phyloP scores from a whole-genome alignment of 495 filamentous ascomycete genomes.

The Rostrohypoxylon terebratum region DNA sequence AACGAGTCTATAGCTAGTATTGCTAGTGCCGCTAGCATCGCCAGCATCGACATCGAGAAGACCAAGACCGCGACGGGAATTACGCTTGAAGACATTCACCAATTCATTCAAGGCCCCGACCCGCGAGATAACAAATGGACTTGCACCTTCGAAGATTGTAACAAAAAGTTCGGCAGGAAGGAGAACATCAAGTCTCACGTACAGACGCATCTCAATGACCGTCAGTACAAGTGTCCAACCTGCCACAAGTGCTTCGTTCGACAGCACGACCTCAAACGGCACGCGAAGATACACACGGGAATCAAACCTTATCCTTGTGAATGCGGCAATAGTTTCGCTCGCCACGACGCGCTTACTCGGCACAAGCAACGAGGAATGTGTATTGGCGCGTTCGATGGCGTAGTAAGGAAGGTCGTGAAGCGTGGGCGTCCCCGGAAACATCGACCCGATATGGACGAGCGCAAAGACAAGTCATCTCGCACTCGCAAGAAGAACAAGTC shows the following conservation, averaged over 20 bases:
- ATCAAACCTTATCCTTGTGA: conserved; percentile 92
- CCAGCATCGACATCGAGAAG: conserved; percentile 67
- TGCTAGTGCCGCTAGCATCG: conserved; percentile 64
- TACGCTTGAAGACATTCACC: conserved; percentile 84
- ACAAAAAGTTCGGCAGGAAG: conserved; percentile 87
- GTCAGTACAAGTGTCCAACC: conserved; percentile 88
- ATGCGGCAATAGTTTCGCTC: conserved; percentile 90
- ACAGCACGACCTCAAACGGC: conserved; percentile 95
- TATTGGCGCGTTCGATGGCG: conserved; percentile 87
- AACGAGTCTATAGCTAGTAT: conserved; percentile 63
- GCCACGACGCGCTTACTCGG: conserved; percentile 93
- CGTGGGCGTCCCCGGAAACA: conserved; percentile 62
- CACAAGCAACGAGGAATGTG: conserved; percentile 96
- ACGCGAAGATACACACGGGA: conserved; percentile 94
- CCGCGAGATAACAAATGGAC: conserved; percentile 82
- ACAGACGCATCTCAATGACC: conserved; percentile 95
- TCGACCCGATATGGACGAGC: conserved; percentile 68
- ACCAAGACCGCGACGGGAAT: conserved; percentile 77
- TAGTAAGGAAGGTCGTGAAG: conserved; percentile 71
- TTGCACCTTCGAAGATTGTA: conserved; percentile 83
- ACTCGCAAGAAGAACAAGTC: conserved; percentile 64
- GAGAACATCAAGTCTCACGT: conserved; percentile 99
- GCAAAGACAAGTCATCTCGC: conserved; percentile 71
- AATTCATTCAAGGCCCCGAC: conserved; percentile 85
- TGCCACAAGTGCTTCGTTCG: conserved; percentile 96